phyloP scores from a whole-genome alignment of 176 grass and related monocot genomes.

The Pontederia crassipes region DNA sequence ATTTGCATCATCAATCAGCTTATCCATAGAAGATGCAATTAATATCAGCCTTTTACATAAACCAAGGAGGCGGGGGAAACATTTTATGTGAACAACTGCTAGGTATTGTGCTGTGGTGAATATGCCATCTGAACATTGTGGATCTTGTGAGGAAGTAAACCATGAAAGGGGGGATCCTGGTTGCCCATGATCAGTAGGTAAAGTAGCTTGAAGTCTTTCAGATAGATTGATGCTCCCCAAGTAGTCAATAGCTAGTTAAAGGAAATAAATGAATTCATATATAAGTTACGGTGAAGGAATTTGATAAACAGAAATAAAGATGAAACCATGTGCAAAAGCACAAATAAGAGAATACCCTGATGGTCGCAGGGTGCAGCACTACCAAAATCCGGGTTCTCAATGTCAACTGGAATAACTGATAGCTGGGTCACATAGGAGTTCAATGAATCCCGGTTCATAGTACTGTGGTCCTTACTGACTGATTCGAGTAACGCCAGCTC shows the following conservation, averaged over 20 bases:
- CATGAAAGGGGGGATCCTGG: slow-evolving; percentile 32
- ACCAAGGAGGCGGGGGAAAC: slow-evolving; percentile 53
- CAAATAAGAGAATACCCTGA: slow-evolving; percentile 37
- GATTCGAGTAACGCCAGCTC: slow-evolving; percentile 44
- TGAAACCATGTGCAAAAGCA: background rate
- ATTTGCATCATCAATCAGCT: slow-evolving; percentile 54
- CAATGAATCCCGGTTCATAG: slow-evolving; percentile 26
- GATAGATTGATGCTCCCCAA: slow-evolving; percentile 44
- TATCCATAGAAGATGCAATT: slow-evolving; percentile 42
- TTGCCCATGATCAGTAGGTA: slow-evolving; percentile 56
- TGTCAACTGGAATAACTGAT: slow-evolving; percentile 35
- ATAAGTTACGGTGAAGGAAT: background rate
- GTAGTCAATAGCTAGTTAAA: slow-evolving; percentile 54
- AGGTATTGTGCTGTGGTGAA: slow-evolving; percentile 51
- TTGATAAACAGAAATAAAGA: slow-evolving; percentile 11
- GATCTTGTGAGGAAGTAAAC: slow-evolving; percentile 26
- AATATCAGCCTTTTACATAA: slow-evolving; percentile 59
- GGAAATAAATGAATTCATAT: background rate
- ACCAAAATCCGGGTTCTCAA: slow-evolving; percentile 28
- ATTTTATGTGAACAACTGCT: slow-evolving; percentile 52
- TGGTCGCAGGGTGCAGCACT: slow-evolving; percentile 56
- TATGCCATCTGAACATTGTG: slow-evolving; percentile 43
- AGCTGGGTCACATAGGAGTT: slow-evolving; percentile 52
- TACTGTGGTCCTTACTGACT: slow-evolving; percentile 29
- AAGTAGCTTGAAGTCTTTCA: slow-evolving; percentile 36